phyloP scores from a whole-genome alignment of 2,329 filamentous ascomycete species.

The Aspergillus sp. region DNA sequence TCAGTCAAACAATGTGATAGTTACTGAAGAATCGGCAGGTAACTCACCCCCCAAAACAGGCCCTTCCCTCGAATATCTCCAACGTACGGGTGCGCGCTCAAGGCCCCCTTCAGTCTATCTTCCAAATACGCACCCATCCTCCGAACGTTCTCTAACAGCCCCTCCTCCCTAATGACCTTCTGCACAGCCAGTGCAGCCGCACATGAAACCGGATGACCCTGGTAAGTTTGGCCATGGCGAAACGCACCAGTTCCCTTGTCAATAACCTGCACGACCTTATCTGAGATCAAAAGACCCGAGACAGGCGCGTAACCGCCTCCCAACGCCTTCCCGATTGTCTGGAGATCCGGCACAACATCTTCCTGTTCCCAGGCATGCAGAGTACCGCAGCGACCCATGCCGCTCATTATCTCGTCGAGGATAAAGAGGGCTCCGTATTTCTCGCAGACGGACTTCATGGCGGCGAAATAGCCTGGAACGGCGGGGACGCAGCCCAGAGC shows the following conservation, averaged over 20 bases:
- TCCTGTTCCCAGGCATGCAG: conserved; percentile 62
- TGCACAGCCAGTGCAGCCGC: conserved; percentile 62
- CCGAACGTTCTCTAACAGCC: conserved; percentile 59
- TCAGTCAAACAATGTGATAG: neutral
- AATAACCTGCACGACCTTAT: conserved; percentile 50
- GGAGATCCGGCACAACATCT: conserved; percentile 58
- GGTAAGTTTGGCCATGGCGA: conserved; percentile 62
- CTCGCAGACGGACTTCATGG: conserved; percentile 67
- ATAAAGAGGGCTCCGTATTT: conserved; percentile 73
- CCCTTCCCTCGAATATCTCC: conserved; percentile 60
- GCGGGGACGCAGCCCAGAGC: conserved; percentile 69
- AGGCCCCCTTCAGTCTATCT: conserved; percentile 41
- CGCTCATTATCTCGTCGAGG: conserved; percentile 74
- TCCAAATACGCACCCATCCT: conserved; percentile 51
- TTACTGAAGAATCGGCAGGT: neutral
- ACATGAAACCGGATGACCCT: conserved; percentile 58
- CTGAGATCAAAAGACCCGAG: conserved; percentile 54
- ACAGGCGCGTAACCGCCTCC: conserved; percentile 58
- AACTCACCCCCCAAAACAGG: conserved; percentile 58
- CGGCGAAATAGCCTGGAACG: conserved; percentile 66
- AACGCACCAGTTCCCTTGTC: conserved; percentile 51
- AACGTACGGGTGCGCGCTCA: conserved; percentile 51
- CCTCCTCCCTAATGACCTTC: conserved; percentile 57
- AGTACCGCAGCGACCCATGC: conserved; percentile 59
- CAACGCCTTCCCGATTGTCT: conserved; percentile 60